Evolutionary conservation across 1,139 yeast species (phyloP).

Genomic region (Taphrina pruni): DNA sequence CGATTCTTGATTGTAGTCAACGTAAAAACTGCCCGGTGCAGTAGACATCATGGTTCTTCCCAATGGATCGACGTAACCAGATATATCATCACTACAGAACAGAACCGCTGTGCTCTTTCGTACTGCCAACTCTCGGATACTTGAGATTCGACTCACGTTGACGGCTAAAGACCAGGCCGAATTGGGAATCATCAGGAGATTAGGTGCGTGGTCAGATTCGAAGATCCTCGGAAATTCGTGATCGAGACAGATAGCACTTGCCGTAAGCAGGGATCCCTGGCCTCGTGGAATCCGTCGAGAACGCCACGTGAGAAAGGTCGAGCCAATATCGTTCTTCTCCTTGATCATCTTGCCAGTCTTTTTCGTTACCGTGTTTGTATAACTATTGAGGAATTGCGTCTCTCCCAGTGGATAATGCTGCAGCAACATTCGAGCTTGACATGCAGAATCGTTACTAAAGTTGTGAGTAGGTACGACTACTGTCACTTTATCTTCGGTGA

Average conservation of each 20-base stretch:
- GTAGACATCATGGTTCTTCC: neutral
- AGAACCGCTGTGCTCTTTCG: conserved; percentile 2
- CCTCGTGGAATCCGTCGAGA: neutral
- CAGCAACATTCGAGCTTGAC: conserved; percentile 6
- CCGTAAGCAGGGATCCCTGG: conserved; percentile 11
- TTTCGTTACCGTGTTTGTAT: conserved; percentile 8
- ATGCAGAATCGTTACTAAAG: neutral
- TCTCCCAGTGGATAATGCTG: conserved; percentile 21
- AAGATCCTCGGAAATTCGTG: conserved; percentile 12
- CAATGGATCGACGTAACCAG: conserved; percentile 12
- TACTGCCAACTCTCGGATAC: conserved; percentile 2
- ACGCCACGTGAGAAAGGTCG: conserved; percentile 14
- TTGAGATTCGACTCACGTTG: neutral
- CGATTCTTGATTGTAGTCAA: neutral
- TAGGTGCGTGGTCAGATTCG: neutral
- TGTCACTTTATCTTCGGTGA: neutral
- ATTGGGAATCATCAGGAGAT: conserved; percentile 19
- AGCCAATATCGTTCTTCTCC: conserved; percentile 3
- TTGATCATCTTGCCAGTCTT: neutral
- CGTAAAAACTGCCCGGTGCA: neutral
- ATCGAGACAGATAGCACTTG: conserved; percentile 14
- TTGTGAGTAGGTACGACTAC: conserved; percentile 18
- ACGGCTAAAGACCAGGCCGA: conserved; percentile 21
- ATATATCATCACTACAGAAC: conserved; percentile 4
- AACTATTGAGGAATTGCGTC: conserved; percentile 2